Base-by-base conservation (phyloP, 148 eudicot genomes). In the Fagopyrum tataricum region DNA sequence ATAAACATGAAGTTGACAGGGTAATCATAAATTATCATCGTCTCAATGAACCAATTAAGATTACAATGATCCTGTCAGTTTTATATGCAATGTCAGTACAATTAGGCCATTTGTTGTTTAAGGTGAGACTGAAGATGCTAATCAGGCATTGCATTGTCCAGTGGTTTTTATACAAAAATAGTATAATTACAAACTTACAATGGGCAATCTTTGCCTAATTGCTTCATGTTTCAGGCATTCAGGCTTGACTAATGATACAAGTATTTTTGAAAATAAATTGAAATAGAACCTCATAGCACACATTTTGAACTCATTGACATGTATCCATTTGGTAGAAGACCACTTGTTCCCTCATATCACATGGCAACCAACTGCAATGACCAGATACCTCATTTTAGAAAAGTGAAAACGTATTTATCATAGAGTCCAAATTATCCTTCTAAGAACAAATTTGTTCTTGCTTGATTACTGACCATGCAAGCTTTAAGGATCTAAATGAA, bases 401-500 rank as follows among this genome's bases (percentile, higher is more conserved):
- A 9, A 11, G 70, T 9, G 7, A 66, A 37, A n/a, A 31, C 43
- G 13, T 4, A n/a, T 44, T n/a, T n/a, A 18, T n/a, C 64, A n/a
- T 58, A 23, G 49, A 46, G 23, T 11, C 17, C 11, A 31, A 31
- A 31, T n/a, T 64, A 64, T 14, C 17, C 20, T 31, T 15, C 18
- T 14, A 37, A 64, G 9, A 4, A 39, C 69, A 5, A 6, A 64
- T 14, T 5, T 14, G 1, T 64, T 64, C 8, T 11, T 31, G 44
- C 69, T 5, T 64, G 2, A n/a, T 12, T 26, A 83, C 94, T 84
- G 68, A 91, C 98, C 97, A 71, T 94, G 97, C 84, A 91, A 87
- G 78, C 98, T 94, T 72, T 89, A 87, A 62, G 92, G 82, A 83
- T 94, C 98, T n/a, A 84, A 76, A 77, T 87, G 79, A 44, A 90